Base-by-base conservation (phyloP, 2,329 filamentous ascomycete genomes). In the Tolypocladium sp. region DNA sequence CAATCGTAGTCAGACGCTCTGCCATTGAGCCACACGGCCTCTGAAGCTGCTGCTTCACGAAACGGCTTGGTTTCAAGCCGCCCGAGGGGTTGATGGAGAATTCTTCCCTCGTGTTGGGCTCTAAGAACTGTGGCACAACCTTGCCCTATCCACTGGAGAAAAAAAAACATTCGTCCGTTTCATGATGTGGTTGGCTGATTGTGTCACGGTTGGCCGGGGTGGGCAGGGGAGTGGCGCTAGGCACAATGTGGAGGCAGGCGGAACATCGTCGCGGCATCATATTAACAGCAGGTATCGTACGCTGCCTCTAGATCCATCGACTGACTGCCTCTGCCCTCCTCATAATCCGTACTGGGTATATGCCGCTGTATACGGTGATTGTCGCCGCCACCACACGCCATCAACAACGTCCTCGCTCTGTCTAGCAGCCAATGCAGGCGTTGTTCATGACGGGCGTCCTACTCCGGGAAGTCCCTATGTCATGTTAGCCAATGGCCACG, bases 391-490 rank as follows among this genome's bases (percentile, higher is more conserved):
- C 30, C 5, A 35, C 20, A 37, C 17, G 10, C 30, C 49, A n/a
- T 13, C 49, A n/a, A 53, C 9, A 10, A 20, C 17, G 22, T 13
- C 49, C 30, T 53, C 49, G 30, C 49, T 37, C 30, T n/a, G 10
- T 15, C 20, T 4, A 22, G 30, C 20, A 13, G 30, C 30, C 6
- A 52, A 22, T 53, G 20, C n/a, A 15, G 20, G 30, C 20, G 20
- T 40, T 40, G 49, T 22, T n/a, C 30, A 35, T 6, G 17, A n/a
- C 33, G 30, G 30, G 30, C 30, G 10, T 15, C 20, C 64, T 64
- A 72, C 59, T 73, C 70, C 27, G 67, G 69, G 52, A 73, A 71
- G 30, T 74, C 69, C 57, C 73, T 76, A 30, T 30, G 25, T 9
- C 27, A 8, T 12, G 56, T 60, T 38, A 58, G 56, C 25, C n/a